Evolutionary conservation across 148 eudicot genomes (phyloP), one percentile per base, ranked within the genome.

Genomic region (Tetragonia tetragonoides): DNA sequence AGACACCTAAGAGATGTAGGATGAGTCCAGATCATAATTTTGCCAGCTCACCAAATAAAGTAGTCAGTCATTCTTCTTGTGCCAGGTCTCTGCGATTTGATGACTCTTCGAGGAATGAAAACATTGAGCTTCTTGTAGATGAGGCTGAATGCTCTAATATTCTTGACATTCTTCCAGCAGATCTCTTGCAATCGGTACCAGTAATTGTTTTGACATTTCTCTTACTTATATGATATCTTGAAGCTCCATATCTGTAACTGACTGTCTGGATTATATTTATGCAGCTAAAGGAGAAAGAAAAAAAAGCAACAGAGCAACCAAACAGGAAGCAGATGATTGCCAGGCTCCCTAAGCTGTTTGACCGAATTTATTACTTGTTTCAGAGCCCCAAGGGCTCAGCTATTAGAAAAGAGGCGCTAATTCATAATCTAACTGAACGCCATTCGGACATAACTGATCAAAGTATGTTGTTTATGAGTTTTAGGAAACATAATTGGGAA

Each of bases 211-310:
- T 61, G 2, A 23, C 42, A 42, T 80, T 54, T 46, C 44, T 63
- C 10, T 75, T 2, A 40, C 3, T 24, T 73, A 42, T 59, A 8
- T 67, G 66, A 37, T 56, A 14, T 69, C 10, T 68, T 67, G 23
- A 2, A 18, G 68, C 69, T 57, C 7, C 34, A 59, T 15, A 5
- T 4, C 34, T 51, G 37, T 41, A 37, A 10, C 51, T 78, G 37
- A 28, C 23, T n/a, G 7, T 69, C 41, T 63, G 71, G 47, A 44
- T 23, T 64, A 46, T 51, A 18, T 46, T 70, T 47, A 28, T 79
- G 87, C 90, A 93, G 97, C 82, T 93, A 38, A 82, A 79, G 82
- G 90, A 88, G 78, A 90, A 85, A 66, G 97, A 93, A 81, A 72
- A 76, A 87, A 83, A 79, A 65, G 77, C 72, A 44, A 41, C 70